Evolutionary conservation across 2,329 filamentous ascomycete genomes (phyloP), one percentile per base, ranked within the genome.

Genomic region (Arthrinium phaeospermum): DNA sequence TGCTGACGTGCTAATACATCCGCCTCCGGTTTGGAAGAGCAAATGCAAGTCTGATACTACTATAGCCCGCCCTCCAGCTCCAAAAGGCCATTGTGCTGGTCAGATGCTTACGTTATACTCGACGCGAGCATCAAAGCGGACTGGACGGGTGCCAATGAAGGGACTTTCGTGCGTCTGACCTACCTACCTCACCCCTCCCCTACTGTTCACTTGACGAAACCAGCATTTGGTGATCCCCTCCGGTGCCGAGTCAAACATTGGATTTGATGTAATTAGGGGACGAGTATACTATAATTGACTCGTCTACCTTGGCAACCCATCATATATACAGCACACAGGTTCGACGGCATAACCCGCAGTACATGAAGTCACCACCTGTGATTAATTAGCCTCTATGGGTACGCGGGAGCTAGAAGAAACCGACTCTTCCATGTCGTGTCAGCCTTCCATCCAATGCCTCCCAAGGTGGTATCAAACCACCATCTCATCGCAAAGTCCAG

Each of bases 41-140:
- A 61, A 37, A 5, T 37, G 30, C 14, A 19, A n/a, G 53, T 22
- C n/a, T 34, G 30, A 37, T 37, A 57, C 51, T 57, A 57, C 51
- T 37, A 64, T n/a, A n/a, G 37, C 57, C 57, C 30, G 37, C 57
- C 57, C 30, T 64, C 57, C 57, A 64, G 41, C 34, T 37, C 13
- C 34, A 24, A 34, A 61, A 30, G 16, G 30, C 12, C 7, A 22
- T 41, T 13, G 24, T 57, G 37, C 37, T 57, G 34, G 57, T 64
- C 57, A 41, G 57, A 41, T 41, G 57, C 57, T 64, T n/a, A 64
- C 57, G 57, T 64, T 41, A 41, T 64, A 64, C 41, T 64, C 34
- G 34, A 37, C 34, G 57, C 57, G 19, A 30, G 53, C 22, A 16
- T 30, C 30, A 37, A 34, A 61, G 14, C 30, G 53, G 53, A 61